Evolutionary conservation across 345 rosid genomes (phyloP).

Genomic region (Noccaea bulbosa): DNA sequence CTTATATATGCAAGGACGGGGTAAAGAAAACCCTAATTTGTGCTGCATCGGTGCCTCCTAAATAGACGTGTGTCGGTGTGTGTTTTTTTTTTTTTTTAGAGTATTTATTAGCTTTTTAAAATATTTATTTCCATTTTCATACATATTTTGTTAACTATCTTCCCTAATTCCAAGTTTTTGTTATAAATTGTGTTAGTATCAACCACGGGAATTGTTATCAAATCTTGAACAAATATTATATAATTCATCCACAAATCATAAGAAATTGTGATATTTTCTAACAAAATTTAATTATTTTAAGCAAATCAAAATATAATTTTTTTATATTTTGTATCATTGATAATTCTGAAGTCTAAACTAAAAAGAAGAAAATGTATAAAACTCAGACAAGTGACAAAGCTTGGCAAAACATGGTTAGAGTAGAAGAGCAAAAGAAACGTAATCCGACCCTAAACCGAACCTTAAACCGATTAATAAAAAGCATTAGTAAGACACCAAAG

Average conservation of each 20-base stretch:
- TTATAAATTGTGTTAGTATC: neutral
- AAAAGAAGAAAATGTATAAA: constrained; percentile 4
- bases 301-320: neutral
- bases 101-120: neutral
- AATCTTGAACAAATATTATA: neutral
- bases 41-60: neutral
- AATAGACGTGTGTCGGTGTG: too few relatives aligned
- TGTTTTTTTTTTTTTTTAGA: too few relatives aligned
- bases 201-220: neutral
- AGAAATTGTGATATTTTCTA: neutral
- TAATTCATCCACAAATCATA: neutral
- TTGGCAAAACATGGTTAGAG: constrained; percentile 34
- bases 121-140: neutral
- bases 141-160: neutral
- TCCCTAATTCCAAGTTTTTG: neutral
- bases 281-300: neutral
- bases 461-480: neutral
- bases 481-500: neutral
- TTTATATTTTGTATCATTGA: constrained; percentile 5
- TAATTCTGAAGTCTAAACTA: neutral
- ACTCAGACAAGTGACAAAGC: constrained; percentile 9
- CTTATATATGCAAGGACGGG: neutral
- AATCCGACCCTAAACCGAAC: constrained; percentile 28
- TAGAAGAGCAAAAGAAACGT: constrained; percentile 6
- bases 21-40: constrained; percentile 17